These are phyloP conservation scores for Dryadomyces sulphureus DNA, from an alignment of 2,329 filamentous ascomycete species.

Conservation along the genomic window DNA sequence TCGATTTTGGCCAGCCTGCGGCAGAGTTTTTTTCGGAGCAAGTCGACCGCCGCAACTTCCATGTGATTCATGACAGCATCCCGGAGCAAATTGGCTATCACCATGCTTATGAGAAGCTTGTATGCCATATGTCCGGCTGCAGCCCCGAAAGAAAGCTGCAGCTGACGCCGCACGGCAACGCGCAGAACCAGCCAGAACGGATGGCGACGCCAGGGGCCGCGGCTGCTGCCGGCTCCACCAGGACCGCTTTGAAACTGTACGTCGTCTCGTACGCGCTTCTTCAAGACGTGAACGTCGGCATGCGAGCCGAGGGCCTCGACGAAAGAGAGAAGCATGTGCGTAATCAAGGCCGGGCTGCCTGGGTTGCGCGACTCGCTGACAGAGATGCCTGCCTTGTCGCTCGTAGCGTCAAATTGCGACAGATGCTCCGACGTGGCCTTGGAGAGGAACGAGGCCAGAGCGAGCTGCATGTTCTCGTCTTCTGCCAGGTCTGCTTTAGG, in stretches of 20 bases:
- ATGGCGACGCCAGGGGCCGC: conserved; percentile 44
- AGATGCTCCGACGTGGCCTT: conserved; percentile 34
- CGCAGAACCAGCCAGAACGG: conserved; percentile 48
- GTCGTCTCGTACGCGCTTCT: conserved; percentile 50
- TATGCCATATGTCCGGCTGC: conserved; percentile 32
- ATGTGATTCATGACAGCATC: conserved; percentile 16
- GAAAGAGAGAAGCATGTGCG: conserved; percentile 43
- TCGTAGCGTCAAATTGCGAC: conserved; percentile 25
- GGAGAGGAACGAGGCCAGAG: conserved; percentile 36
- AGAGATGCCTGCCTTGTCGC: conserved; percentile 32
- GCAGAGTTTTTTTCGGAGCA: conserved; percentile 33
- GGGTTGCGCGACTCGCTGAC: conserved; percentile 44
- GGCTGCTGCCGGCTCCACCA: conserved; percentile 5
- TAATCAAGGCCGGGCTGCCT: conserved; percentile 39
- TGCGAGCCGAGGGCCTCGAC: conserved; percentile 36
- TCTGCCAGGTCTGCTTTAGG: conserved; percentile 18
- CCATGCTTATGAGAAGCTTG: conserved; percentile 37
- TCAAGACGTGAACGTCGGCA: conserved; percentile 21
- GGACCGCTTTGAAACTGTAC: conserved; percentile 27
- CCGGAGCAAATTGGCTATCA: conserved; percentile 31
- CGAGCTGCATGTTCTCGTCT: conserved; percentile 25
- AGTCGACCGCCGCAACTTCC: conserved; percentile 19
- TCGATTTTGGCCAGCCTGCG: conserved; percentile 46
- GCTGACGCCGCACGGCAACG: conserved; percentile 37
- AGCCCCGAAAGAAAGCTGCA: conserved; percentile 25